A percentile compares a stretch with the other conserved stretches of the same genome.
Evolutionary conservation across 2,329 filamentous ascomycete species (phyloP).

Genomic region (Albifimbria verrucaria): DNA sequence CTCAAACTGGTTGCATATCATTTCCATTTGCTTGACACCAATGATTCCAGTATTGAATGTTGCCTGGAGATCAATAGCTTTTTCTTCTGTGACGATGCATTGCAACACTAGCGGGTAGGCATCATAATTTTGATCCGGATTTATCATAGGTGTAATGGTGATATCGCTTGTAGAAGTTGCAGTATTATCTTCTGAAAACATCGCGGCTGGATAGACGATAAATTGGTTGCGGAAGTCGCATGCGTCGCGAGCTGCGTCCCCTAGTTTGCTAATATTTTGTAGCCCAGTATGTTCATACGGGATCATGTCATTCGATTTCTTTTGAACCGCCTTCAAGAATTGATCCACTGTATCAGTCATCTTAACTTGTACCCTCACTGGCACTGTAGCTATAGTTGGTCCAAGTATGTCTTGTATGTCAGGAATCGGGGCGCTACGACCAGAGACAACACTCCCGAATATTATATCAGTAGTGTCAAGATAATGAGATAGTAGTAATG

Average conservation of each 20-base stretch:
- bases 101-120: too few relatives aligned
- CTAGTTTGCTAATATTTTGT: slow-evolving; percentile 15
- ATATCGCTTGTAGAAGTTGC: too few relatives aligned
- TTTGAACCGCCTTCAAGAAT: slow-evolving; percentile 10
- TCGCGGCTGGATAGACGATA: slow-evolving; percentile 17
- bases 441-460: slow-evolving; percentile 40
- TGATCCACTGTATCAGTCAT: slow-evolving; percentile 2
- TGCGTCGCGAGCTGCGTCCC: slow-evolving; percentile 8
- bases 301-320: slow-evolving; percentile 12
- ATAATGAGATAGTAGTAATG: slow-evolving; percentile 47
- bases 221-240: slow-evolving; percentile 25
- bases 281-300: slow-evolving; percentile 16
- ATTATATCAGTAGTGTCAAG: slow-evolving; percentile 34
- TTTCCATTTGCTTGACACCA: too few relatives aligned
- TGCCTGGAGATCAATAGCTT: too few relatives aligned
- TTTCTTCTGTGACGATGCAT: too few relatives aligned
- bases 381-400: slow-evolving; percentile 38
- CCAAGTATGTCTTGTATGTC: slow-evolving; percentile 17
- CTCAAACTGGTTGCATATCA: too few relatives aligned
- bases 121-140: too few relatives aligned
- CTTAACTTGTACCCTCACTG: slow-evolving; percentile 35
- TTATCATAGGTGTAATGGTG: too few relatives aligned
- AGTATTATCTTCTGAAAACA: neutral
- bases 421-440: slow-evolving; percentile 23
- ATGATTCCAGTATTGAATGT: too few relatives aligned